Conservation (phyloP, 768 basidiomycete genomes). For the Lanmaoa rubissima region DNA sequence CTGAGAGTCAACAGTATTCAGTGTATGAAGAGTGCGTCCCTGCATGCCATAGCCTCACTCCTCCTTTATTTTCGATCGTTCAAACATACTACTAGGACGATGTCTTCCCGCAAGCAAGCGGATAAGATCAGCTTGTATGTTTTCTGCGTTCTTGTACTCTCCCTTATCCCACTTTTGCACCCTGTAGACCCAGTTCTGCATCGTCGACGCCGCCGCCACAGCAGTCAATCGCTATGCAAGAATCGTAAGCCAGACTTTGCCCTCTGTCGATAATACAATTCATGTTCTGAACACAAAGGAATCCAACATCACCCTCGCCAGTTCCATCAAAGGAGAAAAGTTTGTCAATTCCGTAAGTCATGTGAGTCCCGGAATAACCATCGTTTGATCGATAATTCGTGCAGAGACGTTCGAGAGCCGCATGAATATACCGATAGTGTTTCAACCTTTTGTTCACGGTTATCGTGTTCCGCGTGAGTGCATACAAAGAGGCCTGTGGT, state of each 20-base stretch:
- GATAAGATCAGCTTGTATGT: neutral
- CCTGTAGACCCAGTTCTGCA: neutral
- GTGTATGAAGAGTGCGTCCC: neutral
- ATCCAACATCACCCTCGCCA: neutral
- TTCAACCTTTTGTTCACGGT: neutral
- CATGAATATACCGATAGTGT: neutral
- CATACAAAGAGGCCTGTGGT: neutral
- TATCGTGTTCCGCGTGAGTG: slow-evolving; percentile 3
- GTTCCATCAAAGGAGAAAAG: neutral
- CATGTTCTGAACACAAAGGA: neutral
- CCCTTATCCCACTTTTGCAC: neutral
- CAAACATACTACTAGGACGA: neutral
- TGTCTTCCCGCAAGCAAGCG: neutral
- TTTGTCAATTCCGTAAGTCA: neutral
- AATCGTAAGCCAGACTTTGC: neutral
- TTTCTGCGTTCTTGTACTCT: neutral
- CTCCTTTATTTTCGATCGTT: neutral
- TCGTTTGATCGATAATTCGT: neutral
- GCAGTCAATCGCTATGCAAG: neutral
- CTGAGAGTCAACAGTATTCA: neutral
- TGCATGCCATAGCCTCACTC: neutral
- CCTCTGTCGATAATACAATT: neutral
- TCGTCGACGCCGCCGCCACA: neutral
- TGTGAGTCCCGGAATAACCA: too few species aligned
- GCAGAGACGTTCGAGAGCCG: neutral